Percentiles rank a stretch among this genome's conserved stretches.
Conservation (phyloP, 352 stramenopile species). For the Pythium sukuiense region DNA sequence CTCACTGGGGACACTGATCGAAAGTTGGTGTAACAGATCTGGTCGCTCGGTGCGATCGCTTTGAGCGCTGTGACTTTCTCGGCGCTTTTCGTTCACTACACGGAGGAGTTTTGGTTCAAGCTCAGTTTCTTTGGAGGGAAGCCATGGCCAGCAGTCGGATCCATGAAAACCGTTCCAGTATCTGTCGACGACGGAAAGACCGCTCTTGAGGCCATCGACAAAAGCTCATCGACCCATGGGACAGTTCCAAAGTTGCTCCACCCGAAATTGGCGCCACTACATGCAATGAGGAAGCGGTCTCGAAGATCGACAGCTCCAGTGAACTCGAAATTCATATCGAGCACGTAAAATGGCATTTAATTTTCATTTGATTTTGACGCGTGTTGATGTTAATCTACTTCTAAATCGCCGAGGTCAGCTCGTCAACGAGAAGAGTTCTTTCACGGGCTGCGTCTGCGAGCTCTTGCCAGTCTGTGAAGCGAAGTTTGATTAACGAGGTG, state of each 20-base stretch:
- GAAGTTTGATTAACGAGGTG: conserved; percentile 10
- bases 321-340: background rate
- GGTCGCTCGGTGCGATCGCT: conserved; percentile 55
- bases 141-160: background rate
- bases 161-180: background rate
- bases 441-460: conserved; percentile 13
- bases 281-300: conserved; percentile 22
- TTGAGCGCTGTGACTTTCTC: conserved; percentile 40
- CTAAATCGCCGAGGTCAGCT: background rate
- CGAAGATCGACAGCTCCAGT: background rate
- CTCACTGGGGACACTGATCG: background rate
- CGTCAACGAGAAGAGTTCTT: conserved; percentile 10
- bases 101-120: conserved; percentile 53
- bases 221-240: background rate
- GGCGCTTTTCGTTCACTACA: conserved; percentile 46
- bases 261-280: conserved; percentile 16
- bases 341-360: background rate
- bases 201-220: background rate
- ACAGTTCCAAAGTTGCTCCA: conserved; percentile 4
- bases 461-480: conserved; percentile 14
- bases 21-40: conserved; percentile 30
- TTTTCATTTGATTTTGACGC: too few species aligned
- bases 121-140: conserved; percentile 23
- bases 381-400: background rate
- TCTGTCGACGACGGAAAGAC: background rate